Evolutionary conservation across 768 basidiomycete genomes (phyloP).

Genomic region (Tylopilus subfusipes): DNA sequence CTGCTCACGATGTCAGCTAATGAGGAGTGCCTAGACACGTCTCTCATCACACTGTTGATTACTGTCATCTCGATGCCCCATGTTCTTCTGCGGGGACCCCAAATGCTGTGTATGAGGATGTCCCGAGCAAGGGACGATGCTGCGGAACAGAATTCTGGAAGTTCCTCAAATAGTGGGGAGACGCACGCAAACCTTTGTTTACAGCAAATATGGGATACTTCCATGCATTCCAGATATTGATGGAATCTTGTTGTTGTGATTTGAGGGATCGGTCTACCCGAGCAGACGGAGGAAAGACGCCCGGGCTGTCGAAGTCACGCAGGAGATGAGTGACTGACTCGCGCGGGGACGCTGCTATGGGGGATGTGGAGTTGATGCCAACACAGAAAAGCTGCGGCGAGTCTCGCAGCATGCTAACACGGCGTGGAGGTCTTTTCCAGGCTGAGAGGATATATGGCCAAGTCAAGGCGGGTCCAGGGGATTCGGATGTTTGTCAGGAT

Average conservation of each 20-base stretch:
- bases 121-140: constrained; percentile 51
- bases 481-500: not conserved
- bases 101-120: constrained; percentile 73
- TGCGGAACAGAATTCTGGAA: constrained; percentile 1
- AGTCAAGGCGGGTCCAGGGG: not conserved
- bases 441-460: not conserved
- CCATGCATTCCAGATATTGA: constrained; percentile 69
- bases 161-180: too few relatives aligned
- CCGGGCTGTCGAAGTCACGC: constrained; percentile 61
- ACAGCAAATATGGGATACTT: constrained; percentile 65
- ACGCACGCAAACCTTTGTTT: constrained; percentile 52
- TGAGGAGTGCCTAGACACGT: constrained; percentile 74
- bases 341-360: constrained; percentile 13
- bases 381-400: constrained; percentile 20
- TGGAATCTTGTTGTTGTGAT: constrained; percentile 48
- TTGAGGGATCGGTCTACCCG: constrained; percentile 69
- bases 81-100: constrained; percentile 82
- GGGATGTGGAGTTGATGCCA: constrained; percentile 8
- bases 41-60: constrained; percentile 79
- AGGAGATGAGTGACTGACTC: constrained; percentile 29
- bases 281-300: constrained; percentile 68
- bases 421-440: not conserved
- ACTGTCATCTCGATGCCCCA: constrained; percentile 98
- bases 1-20: constrained; percentile 75
- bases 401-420: constrained; percentile 24